Evolutionary conservation across 225 moss, liverwort and hornwort species (phyloP).

Genomic region (Anthoceros angustus): DNA sequence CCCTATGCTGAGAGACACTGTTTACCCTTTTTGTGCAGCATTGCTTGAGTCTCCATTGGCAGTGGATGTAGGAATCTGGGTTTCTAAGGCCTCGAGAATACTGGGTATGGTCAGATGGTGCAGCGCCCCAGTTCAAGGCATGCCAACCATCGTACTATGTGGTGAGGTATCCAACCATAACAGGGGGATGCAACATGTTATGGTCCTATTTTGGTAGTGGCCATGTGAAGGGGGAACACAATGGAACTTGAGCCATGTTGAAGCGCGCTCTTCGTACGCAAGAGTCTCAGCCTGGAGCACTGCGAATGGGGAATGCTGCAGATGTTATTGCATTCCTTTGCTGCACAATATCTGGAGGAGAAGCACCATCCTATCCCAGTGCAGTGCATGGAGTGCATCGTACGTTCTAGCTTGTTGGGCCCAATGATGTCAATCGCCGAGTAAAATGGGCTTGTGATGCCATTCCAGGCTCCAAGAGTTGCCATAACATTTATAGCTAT

Average conservation of each 20-base stretch:
- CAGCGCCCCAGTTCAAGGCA: neutral
- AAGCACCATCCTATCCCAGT: too few relatives aligned
- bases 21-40: neutral
- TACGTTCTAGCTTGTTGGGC: too few relatives aligned
- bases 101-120: neutral
- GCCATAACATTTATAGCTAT: too few relatives aligned
- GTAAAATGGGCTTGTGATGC: too few relatives aligned
- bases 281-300: neutral
- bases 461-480: too few relatives aligned
- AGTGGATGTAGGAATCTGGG: neutral
- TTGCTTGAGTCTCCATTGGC: neutral
- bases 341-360: too few relatives aligned
- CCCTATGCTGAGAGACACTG: too few relatives aligned
- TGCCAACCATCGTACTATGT: neutral
- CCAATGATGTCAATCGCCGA: too few relatives aligned
- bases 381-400: too few relatives aligned
- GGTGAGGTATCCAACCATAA: neutral
- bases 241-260: neutral
- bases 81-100: neutral
- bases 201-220: neutral
- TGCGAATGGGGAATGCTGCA: too few relatives aligned
- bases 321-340: too few relatives aligned
- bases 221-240: neutral
- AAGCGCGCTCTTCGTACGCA: neutral
- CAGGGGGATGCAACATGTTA: neutral